Evolutionary conservation across 257 asterid genomes (phyloP).

Genomic region (Gynochthodes officinalis): DNA sequence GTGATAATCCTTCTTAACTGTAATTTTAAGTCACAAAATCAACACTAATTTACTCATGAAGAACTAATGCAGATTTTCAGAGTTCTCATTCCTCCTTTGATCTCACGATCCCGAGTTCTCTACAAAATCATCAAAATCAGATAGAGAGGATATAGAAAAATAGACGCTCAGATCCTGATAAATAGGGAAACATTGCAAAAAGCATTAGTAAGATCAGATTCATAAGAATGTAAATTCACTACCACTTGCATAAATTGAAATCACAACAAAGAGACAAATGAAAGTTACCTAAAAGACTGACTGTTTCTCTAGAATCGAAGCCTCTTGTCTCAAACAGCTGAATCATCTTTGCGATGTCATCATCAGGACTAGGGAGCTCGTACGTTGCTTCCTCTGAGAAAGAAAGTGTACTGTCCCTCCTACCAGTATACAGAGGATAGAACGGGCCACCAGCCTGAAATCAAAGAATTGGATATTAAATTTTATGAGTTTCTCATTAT

Average conservation of each 20-base stretch:
- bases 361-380: conserved; percentile 63
- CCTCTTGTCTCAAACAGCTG: conserved; percentile 55
- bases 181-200: not conserved
- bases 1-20: not conserved
- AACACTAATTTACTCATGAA: not conserved
- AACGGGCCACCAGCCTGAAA: conserved; percentile 84
- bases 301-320: conserved; percentile 55
- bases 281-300: conserved; percentile 57
- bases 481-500: not conserved
- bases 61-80: not conserved
- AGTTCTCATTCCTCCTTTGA: no score
- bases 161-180: not conserved
- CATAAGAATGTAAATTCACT: not conserved
- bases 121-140: not conserved
- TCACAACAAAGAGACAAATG: not conserved
- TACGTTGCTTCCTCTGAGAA: conserved; percentile 29
- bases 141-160: not conserved
- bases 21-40: not conserved
- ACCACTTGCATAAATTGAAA: not conserved
- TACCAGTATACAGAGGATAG: conserved; percentile 71
- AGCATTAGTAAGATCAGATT: not conserved
- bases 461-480: not conserved
- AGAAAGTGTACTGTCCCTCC: conserved; percentile 52
- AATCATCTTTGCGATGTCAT: conserved; percentile 29
- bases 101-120: no score